Evolutionary conservation across 257 asterid species (phyloP).

Genomic region (Hygrophila difformis): DNA sequence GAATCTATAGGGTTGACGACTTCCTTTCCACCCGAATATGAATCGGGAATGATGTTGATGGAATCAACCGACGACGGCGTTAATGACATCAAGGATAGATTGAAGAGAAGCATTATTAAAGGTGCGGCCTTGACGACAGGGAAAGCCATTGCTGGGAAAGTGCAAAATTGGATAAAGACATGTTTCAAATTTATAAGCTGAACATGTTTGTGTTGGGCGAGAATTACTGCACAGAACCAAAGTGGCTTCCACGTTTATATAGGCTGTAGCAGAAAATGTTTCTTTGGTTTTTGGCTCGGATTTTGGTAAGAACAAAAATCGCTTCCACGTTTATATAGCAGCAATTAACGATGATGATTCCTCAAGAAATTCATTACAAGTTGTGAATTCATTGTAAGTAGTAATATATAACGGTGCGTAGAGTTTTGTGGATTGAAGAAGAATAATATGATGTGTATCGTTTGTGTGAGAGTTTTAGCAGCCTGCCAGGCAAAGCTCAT

Average conservation of each 20-base stretch:
- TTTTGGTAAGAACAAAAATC: not conserved
- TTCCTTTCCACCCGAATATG: not conserved
- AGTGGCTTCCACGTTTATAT: slow-evolving; percentile 7
- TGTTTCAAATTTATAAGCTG: slow-evolving; percentile 2
- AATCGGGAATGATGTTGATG: slow-evolving; percentile 4
- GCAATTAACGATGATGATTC: no score
- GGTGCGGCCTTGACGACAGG: slow-evolving; percentile 4
- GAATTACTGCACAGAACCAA: no score
- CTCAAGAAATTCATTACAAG: no score
- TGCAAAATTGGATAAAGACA: not conserved
- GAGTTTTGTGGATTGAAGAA: no score
- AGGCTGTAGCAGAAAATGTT: no score
- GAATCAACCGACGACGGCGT: slow-evolving; percentile 17
- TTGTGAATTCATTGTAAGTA: no score
- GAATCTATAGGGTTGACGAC: slow-evolving; percentile 44
- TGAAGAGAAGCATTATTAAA: slow-evolving; percentile 5
- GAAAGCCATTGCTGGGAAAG: slow-evolving; percentile 14
- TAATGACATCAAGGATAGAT: slow-evolving; percentile 7
- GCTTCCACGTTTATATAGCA: no score
- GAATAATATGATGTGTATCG: no score
- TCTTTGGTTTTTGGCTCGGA: slow-evolving; percentile 9
- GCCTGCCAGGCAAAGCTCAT: no score
- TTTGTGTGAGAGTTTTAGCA: no score
- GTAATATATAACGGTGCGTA: no score
- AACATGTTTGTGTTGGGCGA: not conserved